Conservation (phyloP, 2,329 filamentous ascomycete species). For the Neurospora sp. region DNA sequence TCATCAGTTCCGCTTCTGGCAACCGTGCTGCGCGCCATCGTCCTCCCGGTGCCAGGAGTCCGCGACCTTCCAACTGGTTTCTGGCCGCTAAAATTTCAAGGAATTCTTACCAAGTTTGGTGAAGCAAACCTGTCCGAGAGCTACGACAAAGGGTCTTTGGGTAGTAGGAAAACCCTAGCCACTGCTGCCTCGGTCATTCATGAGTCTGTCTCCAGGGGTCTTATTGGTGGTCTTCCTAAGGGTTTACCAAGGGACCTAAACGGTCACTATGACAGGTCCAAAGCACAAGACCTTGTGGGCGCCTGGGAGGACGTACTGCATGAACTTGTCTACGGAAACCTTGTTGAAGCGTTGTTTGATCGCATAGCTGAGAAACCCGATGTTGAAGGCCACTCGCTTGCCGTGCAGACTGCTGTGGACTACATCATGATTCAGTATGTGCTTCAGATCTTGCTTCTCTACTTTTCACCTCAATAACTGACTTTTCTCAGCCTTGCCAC, state of each 20-base stretch:
- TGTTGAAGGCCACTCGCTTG: constrained; percentile 52
- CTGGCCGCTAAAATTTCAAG: constrained; percentile 53
- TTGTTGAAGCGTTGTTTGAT: constrained; percentile 56
- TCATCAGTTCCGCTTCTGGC: constrained; percentile 59
- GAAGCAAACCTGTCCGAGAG: constrained; percentile 67
- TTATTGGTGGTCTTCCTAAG: constrained; percentile 48
- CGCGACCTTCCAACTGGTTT: constrained; percentile 53
- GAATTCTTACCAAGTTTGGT: constrained; percentile 51
- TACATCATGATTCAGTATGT: constrained; percentile 60
- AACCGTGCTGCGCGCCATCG: constrained; percentile 53
- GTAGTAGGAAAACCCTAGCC: constrained; percentile 64
- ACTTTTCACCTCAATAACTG: constrained; percentile 1
- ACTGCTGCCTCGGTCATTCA: constrained; percentile 61
- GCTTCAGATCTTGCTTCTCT: background rate
- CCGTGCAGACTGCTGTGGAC: constrained; percentile 56
- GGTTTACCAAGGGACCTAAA: constrained; percentile 17
- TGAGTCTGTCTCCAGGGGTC: constrained; percentile 58
- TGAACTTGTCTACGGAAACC: constrained; percentile 55
- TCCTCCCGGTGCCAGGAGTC: constrained; percentile 57
- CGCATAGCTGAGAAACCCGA: constrained; percentile 51
- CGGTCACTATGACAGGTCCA: constrained; percentile 44
- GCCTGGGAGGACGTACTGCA: constrained; percentile 61
- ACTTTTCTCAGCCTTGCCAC: constrained; percentile 51
- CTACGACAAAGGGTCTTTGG: constrained; percentile 69
- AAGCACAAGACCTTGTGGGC: constrained; percentile 48